These are phyloP conservation scores for Trichosanthes cucumerina DNA, from an alignment of 306 rosid genomes.

Conservation along the genomic window DNA sequence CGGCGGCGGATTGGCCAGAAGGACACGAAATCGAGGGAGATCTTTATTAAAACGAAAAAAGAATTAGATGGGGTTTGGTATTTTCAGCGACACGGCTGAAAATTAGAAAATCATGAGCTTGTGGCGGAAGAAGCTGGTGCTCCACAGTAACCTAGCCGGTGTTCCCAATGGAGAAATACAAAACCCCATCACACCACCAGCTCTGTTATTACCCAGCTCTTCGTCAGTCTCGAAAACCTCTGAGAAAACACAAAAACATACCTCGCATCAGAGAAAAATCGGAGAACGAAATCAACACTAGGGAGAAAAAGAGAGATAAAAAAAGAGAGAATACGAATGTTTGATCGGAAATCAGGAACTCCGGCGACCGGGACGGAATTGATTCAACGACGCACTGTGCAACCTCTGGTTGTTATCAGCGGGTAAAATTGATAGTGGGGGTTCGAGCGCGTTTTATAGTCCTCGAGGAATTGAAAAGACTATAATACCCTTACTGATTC, in stretches of 20 bases:
- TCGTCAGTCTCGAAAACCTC: conserved; percentile 3
- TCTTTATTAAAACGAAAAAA: neutral
- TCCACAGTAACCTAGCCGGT: conserved; percentile 98
- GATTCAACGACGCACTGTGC: neutral
- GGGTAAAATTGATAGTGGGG: conserved; percentile 36
- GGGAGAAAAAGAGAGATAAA: neutral
- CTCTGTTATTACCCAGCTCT: conserved; percentile 28
- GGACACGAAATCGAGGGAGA: neutral
- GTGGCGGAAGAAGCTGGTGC: conserved; percentile 98
- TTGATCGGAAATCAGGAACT: neutral
- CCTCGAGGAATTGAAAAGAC: neutral
- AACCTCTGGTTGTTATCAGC: conserved; percentile 32
- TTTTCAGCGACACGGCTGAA: conserved; percentile 5
- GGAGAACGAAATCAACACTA: neutral
- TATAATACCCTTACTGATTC: neutral
- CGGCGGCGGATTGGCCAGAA: neutral
- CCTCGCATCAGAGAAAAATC: neutral
- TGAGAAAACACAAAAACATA: neutral
- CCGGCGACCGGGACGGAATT: conserved; percentile 16
- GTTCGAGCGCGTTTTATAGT: neutral
- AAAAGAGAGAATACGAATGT: neutral
- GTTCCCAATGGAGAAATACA: conserved; percentile 79
- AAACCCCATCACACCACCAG: conserved; percentile 86
- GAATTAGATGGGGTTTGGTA: neutral
- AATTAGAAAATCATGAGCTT: conserved; percentile 87